phyloP scores from a whole-genome alignment of 139 green algal species.

The Eudorina sp. region DNA sequence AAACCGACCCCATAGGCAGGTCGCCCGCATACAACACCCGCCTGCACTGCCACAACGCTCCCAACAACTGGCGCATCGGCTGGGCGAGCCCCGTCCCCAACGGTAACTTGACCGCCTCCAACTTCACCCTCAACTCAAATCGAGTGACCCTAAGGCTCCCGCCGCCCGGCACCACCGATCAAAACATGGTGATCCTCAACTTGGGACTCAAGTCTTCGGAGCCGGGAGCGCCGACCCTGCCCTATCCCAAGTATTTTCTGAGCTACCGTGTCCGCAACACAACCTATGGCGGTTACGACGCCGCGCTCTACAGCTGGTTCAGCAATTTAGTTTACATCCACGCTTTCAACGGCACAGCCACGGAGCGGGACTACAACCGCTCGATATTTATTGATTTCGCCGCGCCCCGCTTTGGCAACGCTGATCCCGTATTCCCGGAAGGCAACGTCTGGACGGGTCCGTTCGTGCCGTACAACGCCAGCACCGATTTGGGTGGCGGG shows the following conservation, averaged over 20 bases:
- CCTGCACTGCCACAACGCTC: slow-evolving; percentile 14
- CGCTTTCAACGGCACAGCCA: not conserved
- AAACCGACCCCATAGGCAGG: not conserved
- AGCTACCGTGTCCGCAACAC: not conserved
- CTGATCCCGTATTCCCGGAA: not conserved
- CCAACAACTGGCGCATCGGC: slow-evolving; percentile 4
- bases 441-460: not conserved
- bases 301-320: not conserved
- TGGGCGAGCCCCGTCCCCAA: not conserved
- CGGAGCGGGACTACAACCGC: slow-evolving; percentile 1
- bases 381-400: not conserved
- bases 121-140: slow-evolving; percentile 8
- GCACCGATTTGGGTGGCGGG: slow-evolving; percentile 10
- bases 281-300: not conserved
- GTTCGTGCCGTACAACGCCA: not conserved
- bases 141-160: not conserved
- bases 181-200: slow-evolving; percentile 8
- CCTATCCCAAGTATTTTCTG: slow-evolving; percentile 27
- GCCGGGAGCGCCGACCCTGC: not conserved
- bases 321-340: slow-evolving; percentile 4
- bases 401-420: not conserved
- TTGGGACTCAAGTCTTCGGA: not conserved
- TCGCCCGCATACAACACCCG: not conserved
- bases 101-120: slow-evolving; percentile 21
- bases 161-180: not conserved